A percentile compares a stretch with the other conserved stretches of the same genome.
Conservation (phyloP, 2,329 filamentous ascomycete genomes). For the Coniella lustricola region DNA sequence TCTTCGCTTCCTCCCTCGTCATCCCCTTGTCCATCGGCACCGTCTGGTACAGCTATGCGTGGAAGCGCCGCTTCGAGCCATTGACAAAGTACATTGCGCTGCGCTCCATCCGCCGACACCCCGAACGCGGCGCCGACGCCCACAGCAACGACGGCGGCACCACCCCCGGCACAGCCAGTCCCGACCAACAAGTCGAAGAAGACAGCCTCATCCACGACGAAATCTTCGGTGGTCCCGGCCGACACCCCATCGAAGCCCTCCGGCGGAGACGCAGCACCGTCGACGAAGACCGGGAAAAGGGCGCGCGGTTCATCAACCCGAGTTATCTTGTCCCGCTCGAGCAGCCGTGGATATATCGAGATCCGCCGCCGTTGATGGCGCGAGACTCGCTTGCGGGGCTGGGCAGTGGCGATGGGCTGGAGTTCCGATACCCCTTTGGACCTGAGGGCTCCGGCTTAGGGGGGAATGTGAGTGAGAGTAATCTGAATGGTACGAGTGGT, state of each 20-base stretch:
- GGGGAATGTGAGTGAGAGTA: not conserved
- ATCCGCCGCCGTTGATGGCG: slow-evolving; percentile 38
- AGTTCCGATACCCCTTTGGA: slow-evolving; percentile 1
- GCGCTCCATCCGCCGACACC: slow-evolving; percentile 62
- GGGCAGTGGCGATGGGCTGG: slow-evolving; percentile 1
- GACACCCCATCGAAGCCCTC: slow-evolving; percentile 30
- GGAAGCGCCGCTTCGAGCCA: slow-evolving; percentile 73
- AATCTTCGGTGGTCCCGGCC: slow-evolving; percentile 26
- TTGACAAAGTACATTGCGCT: slow-evolving; percentile 89
- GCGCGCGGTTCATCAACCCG: slow-evolving; percentile 67
- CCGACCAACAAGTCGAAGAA: slow-evolving; percentile 18
- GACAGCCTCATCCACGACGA: slow-evolving; percentile 27
- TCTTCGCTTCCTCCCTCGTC: slow-evolving; percentile 65
- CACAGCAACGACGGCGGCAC: slow-evolving; percentile 34
- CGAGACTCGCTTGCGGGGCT: slow-evolving; percentile 14
- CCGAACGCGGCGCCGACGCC: slow-evolving; percentile 43
- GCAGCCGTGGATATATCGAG: slow-evolving; percentile 61
- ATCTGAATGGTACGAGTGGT: not conserved
- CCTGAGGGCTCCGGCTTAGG: slow-evolving; percentile 6
- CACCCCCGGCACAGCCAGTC: slow-evolving; percentile 31
- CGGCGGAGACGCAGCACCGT: slow-evolving; percentile 55
- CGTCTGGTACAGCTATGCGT: slow-evolving; percentile 84
- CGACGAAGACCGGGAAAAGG: slow-evolving; percentile 66
- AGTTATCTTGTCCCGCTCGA: slow-evolving; percentile 63
- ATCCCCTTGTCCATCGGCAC: slow-evolving; percentile 72